Conservation (phyloP, 2,329 filamentous ascomycete species). For the Juglanconis oblonga region DNA sequence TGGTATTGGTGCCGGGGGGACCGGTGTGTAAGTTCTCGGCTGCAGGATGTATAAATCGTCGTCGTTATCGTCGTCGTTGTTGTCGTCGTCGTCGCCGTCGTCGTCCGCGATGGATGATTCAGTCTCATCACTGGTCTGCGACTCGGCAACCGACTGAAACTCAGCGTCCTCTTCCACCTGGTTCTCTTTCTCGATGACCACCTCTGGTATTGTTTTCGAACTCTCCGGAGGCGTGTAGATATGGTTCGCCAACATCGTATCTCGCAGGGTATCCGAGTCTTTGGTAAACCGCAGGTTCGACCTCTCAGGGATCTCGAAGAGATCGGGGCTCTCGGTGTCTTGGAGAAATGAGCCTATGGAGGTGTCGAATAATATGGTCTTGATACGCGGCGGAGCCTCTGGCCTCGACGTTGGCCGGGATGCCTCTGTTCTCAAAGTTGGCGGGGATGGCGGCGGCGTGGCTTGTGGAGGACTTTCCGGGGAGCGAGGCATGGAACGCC, state of each 20-base stretch:
- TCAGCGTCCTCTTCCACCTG: slow-evolving; percentile 3
- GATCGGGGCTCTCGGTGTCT: slow-evolving; percentile 19
- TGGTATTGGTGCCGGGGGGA: slow-evolving; percentile 44
- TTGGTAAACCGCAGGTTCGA: slow-evolving; percentile 20
- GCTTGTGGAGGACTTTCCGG: slow-evolving; percentile 16
- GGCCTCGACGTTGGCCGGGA: neutral
- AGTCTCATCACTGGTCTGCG: neutral
- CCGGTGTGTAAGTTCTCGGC: slow-evolving; percentile 56
- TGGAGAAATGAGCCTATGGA: slow-evolving; percentile 14
- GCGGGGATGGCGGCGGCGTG: slow-evolving; percentile 18
- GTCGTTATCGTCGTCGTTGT: slow-evolving; percentile 28
- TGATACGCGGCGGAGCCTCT: slow-evolving; percentile 24
- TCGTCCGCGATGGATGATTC: slow-evolving; percentile 9
- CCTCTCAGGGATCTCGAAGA: slow-evolving; percentile 19
- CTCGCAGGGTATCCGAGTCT: slow-evolving; percentile 24
- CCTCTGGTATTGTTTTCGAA: slow-evolving; percentile 16
- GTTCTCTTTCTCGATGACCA: slow-evolving; percentile 6
- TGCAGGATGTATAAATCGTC: slow-evolving; percentile 51
- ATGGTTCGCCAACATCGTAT: slow-evolving; percentile 28
- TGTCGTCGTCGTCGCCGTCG: neutral
- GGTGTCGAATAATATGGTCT: slow-evolving; percentile 24
- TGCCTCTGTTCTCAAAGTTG: neutral
- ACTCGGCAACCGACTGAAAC: slow-evolving; percentile 9
- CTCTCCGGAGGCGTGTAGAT: slow-evolving; percentile 22
- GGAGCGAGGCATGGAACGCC: slow-evolving; percentile 9